Evolutionary conservation across 2,329 filamentous ascomycete genomes (phyloP).

Genomic region (Capronia americana): DNA sequence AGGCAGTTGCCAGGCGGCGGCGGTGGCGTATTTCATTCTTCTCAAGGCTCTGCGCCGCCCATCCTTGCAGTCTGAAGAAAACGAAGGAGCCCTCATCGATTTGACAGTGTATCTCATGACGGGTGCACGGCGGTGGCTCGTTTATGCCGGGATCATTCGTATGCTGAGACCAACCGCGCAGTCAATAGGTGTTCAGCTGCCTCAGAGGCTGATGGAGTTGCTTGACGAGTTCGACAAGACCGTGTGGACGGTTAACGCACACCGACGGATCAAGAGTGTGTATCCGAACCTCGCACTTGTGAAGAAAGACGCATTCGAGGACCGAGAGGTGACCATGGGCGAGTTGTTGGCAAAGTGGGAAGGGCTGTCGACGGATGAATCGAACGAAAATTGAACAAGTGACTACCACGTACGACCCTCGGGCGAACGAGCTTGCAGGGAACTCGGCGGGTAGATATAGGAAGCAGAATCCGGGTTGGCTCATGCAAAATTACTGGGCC

Average conservation of each 20-base stretch:
- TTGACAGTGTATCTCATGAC: constrained; percentile 14
- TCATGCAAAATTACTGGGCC: background rate
- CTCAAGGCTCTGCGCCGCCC: constrained; percentile 9
- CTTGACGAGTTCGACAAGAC: constrained; percentile 16
- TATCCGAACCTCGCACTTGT: constrained; percentile 15
- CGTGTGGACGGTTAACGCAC: constrained; percentile 6
- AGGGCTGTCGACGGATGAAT: background rate
- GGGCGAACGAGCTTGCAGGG: background rate
- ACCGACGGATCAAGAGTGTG: constrained; percentile 10
- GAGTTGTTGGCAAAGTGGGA: constrained; percentile 16
- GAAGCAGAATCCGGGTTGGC: background rate
- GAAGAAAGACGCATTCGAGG: constrained; percentile 3
- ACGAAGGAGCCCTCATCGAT: constrained; percentile 10
- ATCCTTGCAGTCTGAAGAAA: constrained; percentile 5
- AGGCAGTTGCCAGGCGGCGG: constrained; percentile 17
- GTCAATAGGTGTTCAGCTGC: constrained; percentile 12
- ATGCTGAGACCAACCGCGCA: constrained; percentile 16
- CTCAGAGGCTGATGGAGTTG: background rate
- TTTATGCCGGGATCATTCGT: constrained; percentile 13
- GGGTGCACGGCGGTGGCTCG: constrained; percentile 15
- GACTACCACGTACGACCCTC: background rate
- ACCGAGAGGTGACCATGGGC: constrained; percentile 11
- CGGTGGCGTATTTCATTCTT: constrained; percentile 11
- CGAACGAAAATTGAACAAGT: constrained; percentile 2
- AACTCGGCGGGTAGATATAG: background rate